phyloP scores from a whole-genome alignment of 2,329 filamentous ascomycete species.

The Pseudogymnoascus sp. region DNA sequence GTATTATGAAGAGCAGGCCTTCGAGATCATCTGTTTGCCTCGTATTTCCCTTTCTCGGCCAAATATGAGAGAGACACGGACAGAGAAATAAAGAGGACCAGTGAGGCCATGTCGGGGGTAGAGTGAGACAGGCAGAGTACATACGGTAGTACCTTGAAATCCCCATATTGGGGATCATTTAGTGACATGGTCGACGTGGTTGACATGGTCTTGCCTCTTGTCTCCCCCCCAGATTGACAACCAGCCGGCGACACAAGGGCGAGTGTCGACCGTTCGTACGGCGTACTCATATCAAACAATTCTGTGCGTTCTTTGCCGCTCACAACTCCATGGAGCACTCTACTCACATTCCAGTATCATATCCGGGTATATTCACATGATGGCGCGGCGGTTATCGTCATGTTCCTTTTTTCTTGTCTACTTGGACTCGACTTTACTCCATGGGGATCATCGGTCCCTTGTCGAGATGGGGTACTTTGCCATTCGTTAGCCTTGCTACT shows the following conservation, averaged over 20 bases:
- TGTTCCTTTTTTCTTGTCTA: not conserved
- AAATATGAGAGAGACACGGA: not conserved
- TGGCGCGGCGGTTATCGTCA: not conserved
- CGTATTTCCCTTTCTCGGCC: slow-evolving; percentile 6
- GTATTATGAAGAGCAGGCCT: not conserved
- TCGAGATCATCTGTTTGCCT: not conserved
- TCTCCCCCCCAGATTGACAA: not conserved
- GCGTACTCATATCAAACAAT: not conserved
- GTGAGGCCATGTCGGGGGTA: not conserved
- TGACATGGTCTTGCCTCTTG: not conserved
- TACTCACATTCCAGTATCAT: not conserved
- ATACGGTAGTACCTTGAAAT: not conserved
- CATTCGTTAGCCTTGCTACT: not conserved
- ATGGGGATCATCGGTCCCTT: not conserved
- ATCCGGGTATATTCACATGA: not conserved
- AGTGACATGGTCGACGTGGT: not conserved
- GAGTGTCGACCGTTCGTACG: not conserved
- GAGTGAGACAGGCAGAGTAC: slow-evolving; percentile 6
- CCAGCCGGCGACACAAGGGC: not conserved
- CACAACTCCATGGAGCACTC: not conserved
- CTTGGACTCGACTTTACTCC: not conserved
- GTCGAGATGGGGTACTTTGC: not conserved
- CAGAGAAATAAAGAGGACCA: not conserved
- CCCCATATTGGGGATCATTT: not conserved
- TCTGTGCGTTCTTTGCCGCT: not conserved